Percentiles rank a stretch among this genome's conserved stretches.
phyloP scores from a whole-genome alignment of 345 rosid species.

The Salix suchowensis region DNA sequence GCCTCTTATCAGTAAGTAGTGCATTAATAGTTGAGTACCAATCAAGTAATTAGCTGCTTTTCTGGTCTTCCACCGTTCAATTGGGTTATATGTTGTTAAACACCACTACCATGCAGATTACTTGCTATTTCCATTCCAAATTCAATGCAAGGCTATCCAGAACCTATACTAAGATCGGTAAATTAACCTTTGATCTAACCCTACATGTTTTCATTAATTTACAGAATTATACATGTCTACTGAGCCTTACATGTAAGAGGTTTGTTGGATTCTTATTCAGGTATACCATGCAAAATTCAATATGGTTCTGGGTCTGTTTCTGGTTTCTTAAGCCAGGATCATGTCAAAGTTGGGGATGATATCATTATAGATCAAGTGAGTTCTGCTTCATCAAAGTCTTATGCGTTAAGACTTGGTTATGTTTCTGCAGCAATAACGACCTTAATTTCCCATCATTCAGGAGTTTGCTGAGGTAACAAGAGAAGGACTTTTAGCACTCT shows the following conservation, averaged over 20 bases:
- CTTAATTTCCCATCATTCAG: slow-evolving; percentile 21
- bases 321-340: slow-evolving; percentile 53
- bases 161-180: slow-evolving; percentile 57
- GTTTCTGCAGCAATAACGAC: slow-evolving; percentile 1
- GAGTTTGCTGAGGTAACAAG: slow-evolving; percentile 51
- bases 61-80: background rate
- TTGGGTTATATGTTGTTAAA: background rate
- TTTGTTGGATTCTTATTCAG: slow-evolving; percentile 19
- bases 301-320: slow-evolving; percentile 43
- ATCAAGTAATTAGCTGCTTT: background rate
- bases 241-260: background rate
- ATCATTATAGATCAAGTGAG: slow-evolving; percentile 45
- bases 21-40: background rate
- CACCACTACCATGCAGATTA: slow-evolving; percentile 35
- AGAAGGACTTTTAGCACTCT: slow-evolving; percentile 42
- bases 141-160: slow-evolving; percentile 42
- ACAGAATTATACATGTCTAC: background rate
- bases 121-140: slow-evolving; percentile 55
- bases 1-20: slow-evolving; percentile 47
- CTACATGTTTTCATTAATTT: background rate
- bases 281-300: slow-evolving; percentile 41
- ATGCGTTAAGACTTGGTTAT: background rate
- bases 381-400: slow-evolving; percentile 3
- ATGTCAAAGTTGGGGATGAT: slow-evolving; percentile 46
- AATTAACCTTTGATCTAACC: background rate